phyloP scores from a whole-genome alignment of 306 rosid species.

The Cucurbita maxima region DNA sequence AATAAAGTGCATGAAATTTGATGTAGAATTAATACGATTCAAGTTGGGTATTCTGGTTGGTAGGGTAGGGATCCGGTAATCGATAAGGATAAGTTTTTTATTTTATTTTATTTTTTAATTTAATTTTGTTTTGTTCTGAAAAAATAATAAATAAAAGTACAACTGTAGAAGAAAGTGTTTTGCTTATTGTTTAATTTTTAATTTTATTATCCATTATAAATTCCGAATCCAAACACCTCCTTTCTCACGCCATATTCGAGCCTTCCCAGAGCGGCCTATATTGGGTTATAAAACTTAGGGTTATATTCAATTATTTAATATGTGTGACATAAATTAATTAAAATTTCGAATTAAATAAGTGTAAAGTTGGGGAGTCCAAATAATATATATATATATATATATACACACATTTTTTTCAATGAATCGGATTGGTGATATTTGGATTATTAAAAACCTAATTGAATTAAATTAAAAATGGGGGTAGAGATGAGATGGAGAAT shows the following conservation, averaged over 20 bases:
- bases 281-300: no score
- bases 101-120: no score
- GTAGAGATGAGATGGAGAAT: background rate
- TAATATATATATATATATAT: no score
- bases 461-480: background rate
- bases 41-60: background rate
- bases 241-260: background rate
- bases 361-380: background rate
- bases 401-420: no score
- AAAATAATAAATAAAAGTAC: background rate
- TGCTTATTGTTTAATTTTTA: background rate
- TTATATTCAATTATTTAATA: background rate
- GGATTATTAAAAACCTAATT: background rate
- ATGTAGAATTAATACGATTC: background rate
- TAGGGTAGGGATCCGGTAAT: background rate
- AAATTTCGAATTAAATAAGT: no score
- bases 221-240: background rate
- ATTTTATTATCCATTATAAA: background rate
- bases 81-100: background rate
- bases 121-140: background rate
- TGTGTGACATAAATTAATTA: background rate
- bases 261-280: background rate
- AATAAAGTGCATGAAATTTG: background rate
- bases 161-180: background rate
- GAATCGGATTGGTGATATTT: background rate